Evolutionary conservation across 148 eudicot species (phyloP).

Genomic region (Agrostemma githago): DNA sequence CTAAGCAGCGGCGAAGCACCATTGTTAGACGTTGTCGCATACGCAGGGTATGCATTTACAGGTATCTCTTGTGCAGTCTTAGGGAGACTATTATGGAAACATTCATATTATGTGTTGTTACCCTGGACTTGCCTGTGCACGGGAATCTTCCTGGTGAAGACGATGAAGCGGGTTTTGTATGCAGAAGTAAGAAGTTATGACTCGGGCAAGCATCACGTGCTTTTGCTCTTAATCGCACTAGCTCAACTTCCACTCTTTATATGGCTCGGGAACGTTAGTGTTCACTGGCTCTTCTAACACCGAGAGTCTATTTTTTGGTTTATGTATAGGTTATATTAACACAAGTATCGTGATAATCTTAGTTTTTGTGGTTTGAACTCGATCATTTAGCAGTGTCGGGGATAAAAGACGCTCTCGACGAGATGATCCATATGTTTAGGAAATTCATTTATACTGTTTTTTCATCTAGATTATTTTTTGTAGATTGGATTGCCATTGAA

Average conservation of each 20-base stretch:
- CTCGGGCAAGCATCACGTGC: slow-evolving; percentile 64
- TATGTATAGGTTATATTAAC: slow-evolving; percentile 13
- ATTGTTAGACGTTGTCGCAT: slow-evolving; percentile 63
- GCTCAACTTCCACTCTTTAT: slow-evolving; percentile 74
- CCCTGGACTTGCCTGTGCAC: slow-evolving; percentile 69
- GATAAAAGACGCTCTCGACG: not conserved
- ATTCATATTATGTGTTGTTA: slow-evolving; percentile 54
- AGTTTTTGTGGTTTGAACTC: not conserved
- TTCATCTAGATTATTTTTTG: not conserved
- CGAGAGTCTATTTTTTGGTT: not conserved
- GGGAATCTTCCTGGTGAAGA: slow-evolving; percentile 76
- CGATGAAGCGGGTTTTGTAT: slow-evolving; percentile 71
- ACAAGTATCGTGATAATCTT: not conserved
- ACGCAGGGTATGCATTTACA: slow-evolving; percentile 69
- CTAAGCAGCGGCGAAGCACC: slow-evolving; percentile 73
- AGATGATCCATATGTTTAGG: not conserved
- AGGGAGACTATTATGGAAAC: slow-evolving; percentile 44
- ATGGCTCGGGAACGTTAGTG: slow-evolving; percentile 67
- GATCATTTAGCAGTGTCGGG: not conserved
- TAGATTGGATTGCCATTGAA: not conserved
- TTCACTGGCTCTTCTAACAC: slow-evolving; percentile 55
- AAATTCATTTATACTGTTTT: not conserved
- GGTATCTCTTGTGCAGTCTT: slow-evolving; percentile 59
- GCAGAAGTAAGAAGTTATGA: slow-evolving; percentile 70
- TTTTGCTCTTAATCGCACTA: slow-evolving; percentile 61